These are phyloP conservation scores for Fragaria iinumae DNA, from an alignment of 306 rosid genomes.

Conservation along the genomic window DNA sequence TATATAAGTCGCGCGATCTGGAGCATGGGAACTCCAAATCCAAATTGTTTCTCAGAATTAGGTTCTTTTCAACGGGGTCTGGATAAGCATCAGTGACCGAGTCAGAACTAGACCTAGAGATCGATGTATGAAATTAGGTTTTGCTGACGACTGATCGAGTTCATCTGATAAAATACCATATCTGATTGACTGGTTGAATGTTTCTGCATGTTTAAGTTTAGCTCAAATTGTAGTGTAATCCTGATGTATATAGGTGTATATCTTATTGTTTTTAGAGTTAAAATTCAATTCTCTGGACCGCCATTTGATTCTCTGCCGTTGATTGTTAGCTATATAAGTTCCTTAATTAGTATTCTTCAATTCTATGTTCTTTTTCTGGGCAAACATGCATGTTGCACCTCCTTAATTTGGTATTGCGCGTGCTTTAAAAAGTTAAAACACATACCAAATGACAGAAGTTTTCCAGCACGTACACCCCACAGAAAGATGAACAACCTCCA, in stretches of 20 bases:
- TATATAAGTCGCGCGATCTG: background rate
- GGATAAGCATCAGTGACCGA: slow-evolving; percentile 1
- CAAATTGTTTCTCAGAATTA: background rate
- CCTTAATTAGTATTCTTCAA: background rate
- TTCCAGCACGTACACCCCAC: background rate
- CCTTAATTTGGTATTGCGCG: background rate
- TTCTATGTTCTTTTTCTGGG: background rate
- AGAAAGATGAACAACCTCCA: background rate
- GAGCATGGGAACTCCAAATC: background rate
- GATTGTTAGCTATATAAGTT: background rate
- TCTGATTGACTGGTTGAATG: background rate
- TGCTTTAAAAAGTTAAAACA: background rate
- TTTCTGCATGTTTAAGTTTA: slow-evolving; percentile 3
- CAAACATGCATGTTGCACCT: background rate
- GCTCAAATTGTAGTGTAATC: background rate
- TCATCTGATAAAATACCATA: background rate
- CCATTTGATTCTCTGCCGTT: slow-evolving; percentile 3
- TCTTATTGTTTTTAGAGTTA: background rate
- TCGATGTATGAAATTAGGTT: background rate
- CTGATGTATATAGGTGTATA: background rate
- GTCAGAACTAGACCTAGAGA: background rate
- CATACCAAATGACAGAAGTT: background rate
- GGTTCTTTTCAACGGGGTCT: background rate
- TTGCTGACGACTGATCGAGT: background rate
- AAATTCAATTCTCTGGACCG: background rate